Conservation (phyloP, 2,329 filamentous ascomycete genomes). For the Stachybotrys chlorohalonatus region DNA sequence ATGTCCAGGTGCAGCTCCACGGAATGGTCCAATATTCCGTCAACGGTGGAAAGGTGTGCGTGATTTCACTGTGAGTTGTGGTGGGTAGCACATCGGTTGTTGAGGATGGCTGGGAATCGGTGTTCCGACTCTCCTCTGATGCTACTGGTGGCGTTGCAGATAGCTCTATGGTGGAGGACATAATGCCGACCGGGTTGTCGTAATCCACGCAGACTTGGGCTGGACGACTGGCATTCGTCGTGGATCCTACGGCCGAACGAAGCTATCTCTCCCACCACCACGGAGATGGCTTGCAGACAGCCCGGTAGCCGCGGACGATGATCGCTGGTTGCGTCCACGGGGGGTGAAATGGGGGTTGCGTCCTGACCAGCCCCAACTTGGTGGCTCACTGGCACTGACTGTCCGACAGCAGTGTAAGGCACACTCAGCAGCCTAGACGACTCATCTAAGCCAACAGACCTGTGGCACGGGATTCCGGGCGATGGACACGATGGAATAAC, state of each 20-base stretch:
- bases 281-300: constrained; percentile 10
- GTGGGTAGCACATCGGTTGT: background rate
- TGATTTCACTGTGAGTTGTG: constrained; percentile 1
- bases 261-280: background rate
- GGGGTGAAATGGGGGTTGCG: constrained; percentile 4
- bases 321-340: constrained; percentile 13
- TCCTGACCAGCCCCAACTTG: background rate
- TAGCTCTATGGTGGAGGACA: background rate
- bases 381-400: background rate
- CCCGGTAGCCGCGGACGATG: constrained; percentile 9
- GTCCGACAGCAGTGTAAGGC: background rate
- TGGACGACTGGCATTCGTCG: background rate
- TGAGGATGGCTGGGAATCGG: background rate
- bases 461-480: too few species aligned
- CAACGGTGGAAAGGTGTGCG: constrained; percentile 22
- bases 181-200: background rate
- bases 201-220: background rate
- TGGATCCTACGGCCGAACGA: background rate
- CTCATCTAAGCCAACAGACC: background rate
- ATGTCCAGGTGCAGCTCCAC: constrained; percentile 28
- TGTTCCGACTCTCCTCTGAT: background rate
- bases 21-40: constrained; percentile 28
- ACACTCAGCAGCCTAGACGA: background rate
- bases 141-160: background rate
- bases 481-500: background rate